Conservation (phyloP, 2,329 filamentous ascomycete genomes). For the Fusarium armeniacum region DNA sequence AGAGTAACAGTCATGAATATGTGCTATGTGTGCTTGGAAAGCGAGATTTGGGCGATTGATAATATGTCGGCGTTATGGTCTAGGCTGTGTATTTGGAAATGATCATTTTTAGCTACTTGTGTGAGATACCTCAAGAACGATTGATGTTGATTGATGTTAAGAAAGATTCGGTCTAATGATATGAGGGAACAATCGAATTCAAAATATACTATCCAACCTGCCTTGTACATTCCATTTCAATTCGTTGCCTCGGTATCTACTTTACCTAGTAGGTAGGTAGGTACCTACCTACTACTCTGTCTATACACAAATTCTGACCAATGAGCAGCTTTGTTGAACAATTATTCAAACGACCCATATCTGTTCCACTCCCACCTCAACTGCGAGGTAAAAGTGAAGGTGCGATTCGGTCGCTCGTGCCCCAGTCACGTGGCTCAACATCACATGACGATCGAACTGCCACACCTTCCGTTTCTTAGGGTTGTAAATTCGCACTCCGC, state of each 20-base stretch:
- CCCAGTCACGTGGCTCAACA: slow-evolving; percentile 43
- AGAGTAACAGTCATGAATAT: slow-evolving; percentile 11
- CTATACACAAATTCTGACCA: background rate
- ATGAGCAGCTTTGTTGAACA: background rate
- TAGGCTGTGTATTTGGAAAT: slow-evolving; percentile 32
- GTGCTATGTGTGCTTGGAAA: slow-evolving; percentile 24
- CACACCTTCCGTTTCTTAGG: slow-evolving; percentile 52
- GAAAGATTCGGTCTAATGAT: background rate
- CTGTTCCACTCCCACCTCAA: background rate
- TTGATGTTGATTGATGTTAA: slow-evolving; percentile 37
- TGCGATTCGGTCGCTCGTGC: slow-evolving; percentile 19
- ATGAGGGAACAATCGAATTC: background rate
- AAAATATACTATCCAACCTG: background rate
- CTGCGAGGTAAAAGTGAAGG: slow-evolving; percentile 1
- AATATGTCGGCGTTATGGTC: slow-evolving; percentile 41
- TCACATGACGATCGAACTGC: slow-evolving; percentile 52
- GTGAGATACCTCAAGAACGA: slow-evolving; percentile 51
- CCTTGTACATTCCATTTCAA: background rate
- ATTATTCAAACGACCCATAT: background rate
- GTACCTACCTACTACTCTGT: background rate
- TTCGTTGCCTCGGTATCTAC: background rate
- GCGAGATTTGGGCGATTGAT: slow-evolving; percentile 29
- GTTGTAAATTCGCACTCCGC: slow-evolving; percentile 56
- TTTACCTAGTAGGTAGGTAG: no score
- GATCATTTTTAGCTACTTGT: slow-evolving; percentile 30